These are phyloP conservation scores for Myriosclerotinia curreyana DNA, from an alignment of 2,329 filamentous ascomycete genomes.

Conservation along the genomic window DNA sequence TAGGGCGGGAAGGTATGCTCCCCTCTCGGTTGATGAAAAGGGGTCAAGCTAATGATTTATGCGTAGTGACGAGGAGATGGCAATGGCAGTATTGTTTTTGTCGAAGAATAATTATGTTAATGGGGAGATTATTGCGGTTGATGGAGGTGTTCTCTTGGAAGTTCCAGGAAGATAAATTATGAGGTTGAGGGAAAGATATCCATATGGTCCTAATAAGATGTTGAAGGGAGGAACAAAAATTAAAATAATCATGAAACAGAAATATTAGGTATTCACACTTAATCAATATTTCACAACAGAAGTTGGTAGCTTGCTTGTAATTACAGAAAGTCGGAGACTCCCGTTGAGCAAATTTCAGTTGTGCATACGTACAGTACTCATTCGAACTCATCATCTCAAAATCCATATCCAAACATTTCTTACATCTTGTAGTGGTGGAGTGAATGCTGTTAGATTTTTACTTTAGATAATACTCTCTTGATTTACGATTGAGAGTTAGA, in stretches of 20 bases:
- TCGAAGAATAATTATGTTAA: conserved; percentile 44
- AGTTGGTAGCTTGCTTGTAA: background rate
- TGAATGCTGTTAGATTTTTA: background rate
- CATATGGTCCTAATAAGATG: background rate
- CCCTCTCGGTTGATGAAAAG: background rate
- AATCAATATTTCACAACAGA: background rate
- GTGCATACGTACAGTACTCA: no score
- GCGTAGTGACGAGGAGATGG: conserved; percentile 49
- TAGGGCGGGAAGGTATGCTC: conserved; percentile 44
- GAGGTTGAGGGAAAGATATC: background rate
- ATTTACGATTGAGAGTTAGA: background rate
- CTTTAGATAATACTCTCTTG: background rate
- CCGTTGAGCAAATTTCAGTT: background rate
- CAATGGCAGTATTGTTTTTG: conserved; percentile 52
- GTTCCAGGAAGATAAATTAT: conserved; percentile 36
- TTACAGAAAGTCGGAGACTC: background rate
- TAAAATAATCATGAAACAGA: background rate
- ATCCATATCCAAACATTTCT: background rate
- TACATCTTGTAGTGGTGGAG: no score
- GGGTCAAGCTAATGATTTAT: background rate
- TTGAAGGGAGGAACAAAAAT: background rate
- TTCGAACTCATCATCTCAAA: background rate
- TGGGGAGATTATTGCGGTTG: conserved; percentile 45
- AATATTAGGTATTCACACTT: background rate
- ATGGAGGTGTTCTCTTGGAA: conserved; percentile 48